Evolutionary conservation across 1,139 yeast species (phyloP), one percentile per base, ranked within the genome.

Genomic region (Lodderomyces parapsilosis): DNA sequence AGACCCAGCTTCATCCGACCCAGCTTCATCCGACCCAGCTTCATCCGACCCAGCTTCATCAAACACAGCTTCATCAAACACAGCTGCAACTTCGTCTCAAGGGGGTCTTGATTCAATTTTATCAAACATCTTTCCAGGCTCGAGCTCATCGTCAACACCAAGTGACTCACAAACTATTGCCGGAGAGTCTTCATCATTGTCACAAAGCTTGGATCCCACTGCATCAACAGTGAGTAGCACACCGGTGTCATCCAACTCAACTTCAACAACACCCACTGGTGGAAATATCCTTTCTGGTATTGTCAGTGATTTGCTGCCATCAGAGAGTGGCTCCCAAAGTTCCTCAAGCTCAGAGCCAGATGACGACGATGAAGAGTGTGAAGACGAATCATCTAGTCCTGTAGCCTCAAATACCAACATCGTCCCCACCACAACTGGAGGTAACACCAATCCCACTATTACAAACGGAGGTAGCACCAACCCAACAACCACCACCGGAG

Each of bases 341-440:
- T 20, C 36, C 25, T 33, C 36, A 4, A 36, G 28, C n/a, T 24
- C 42, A 4, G 28, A 25, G 9, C 22, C 20, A n/a, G 38, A 39
- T 32, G 46, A 43, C n/a, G 50, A 44, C 22, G 44, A 38, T 34
- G 44, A 37, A 24, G 51, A 42, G 38, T 44, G 47, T 38, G 47
- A 44, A 42, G 47, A 42, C 30, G 27, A 40, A 40, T 34, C 45
- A 34, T 28, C 42, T 10, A 38, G 42, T 35, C 27, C 42, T 19
- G 37, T 42, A 45, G 41, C 45, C 44, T 42, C 48, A 32, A 40
- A 13, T 32, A 23, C 44, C 34, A 43, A 25, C 34, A 14, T 39
- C 23, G 34, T 35, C 24, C 39, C 53, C 28, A 32, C 47, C 15
- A 25, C 30, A 8, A 30, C 44, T 11, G 36, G 49, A 19, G 32